These are phyloP conservation scores for Didymosphaeria variabile DNA, from an alignment of 2,329 filamentous ascomycete genomes.

Conservation along the genomic window DNA sequence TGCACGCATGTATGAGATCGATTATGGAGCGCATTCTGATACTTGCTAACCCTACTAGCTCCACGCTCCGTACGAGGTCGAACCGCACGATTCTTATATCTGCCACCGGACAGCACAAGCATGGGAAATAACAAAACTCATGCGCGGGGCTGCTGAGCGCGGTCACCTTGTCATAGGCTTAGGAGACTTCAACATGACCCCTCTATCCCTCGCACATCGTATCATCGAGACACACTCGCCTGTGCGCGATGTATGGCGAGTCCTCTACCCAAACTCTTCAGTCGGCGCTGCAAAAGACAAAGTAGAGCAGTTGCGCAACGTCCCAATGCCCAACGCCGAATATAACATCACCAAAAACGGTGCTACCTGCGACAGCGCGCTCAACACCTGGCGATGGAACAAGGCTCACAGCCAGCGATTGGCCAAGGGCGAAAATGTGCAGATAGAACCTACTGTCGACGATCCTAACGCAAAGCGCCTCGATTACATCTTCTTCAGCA, in stretches of 20 bases:
- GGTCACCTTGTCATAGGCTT: slow-evolving; percentile 86
- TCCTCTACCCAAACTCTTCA: slow-evolving; percentile 83
- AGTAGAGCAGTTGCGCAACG: slow-evolving; percentile 71
- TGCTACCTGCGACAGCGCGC: slow-evolving; percentile 82
- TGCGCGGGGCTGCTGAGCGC: slow-evolving; percentile 80
- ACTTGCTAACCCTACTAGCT: slow-evolving; percentile 58
- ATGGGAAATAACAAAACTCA: slow-evolving; percentile 92
- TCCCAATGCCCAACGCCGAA: slow-evolving; percentile 76
- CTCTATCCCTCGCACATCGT: slow-evolving; percentile 81
- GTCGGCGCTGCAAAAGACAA: slow-evolving; percentile 75
- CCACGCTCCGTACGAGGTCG: slow-evolving; percentile 86
- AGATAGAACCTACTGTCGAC: slow-evolving; percentile 69
- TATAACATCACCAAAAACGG: slow-evolving; percentile 85
- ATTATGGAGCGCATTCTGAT: slow-evolving; percentile 48
- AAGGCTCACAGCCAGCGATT: slow-evolving; percentile 74
- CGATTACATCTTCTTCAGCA: slow-evolving; percentile 87
- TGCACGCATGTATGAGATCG: slow-evolving; percentile 75
- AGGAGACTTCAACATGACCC: slow-evolving; percentile 98
- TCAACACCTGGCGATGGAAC: slow-evolving; percentile 95
- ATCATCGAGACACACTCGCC: slow-evolving; percentile 81
- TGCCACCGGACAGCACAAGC: slow-evolving; percentile 92
- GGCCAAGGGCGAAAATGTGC: slow-evolving; percentile 69
- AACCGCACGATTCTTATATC: slow-evolving; percentile 83
- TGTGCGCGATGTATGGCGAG: slow-evolving; percentile 84
- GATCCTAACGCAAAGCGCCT: slow-evolving; percentile 85